Base-by-base conservation (phyloP, 768 basidiomycete species). In the Pluteus cervinus region DNA sequence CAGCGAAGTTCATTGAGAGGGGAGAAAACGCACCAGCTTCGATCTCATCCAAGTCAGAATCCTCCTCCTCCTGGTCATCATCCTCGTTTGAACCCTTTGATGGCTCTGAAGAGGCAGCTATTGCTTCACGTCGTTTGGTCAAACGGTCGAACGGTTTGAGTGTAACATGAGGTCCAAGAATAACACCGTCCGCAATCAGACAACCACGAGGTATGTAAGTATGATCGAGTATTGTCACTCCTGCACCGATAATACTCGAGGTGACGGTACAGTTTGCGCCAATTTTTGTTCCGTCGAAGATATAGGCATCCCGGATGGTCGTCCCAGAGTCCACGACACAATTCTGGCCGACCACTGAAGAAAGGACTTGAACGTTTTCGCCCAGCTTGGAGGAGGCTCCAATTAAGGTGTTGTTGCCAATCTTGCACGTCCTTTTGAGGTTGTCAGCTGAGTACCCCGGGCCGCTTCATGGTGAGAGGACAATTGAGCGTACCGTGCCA, bases 331-430 rank as follows among this genome's bases (percentile, higher is more conserved):
- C 89, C 43, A 99, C 78, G 35, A 62, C 63, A 50, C 86, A 89
- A 41, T 77, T 68, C 26, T 69, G 68, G 7, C 92, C 92, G 40
- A 97, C 75, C 28, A 91, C 86, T 4, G 89, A 91, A 2, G 78
- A 66, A 5, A 58, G 57, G 39, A 97, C 67, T 39, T 75, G 66
- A 2, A 77, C 80, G 46, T 80, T 71, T 36, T 86, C 83, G 30
- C 64, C 63, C 23, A 96, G 69, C 24, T 69, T 72, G 15, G 81
- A 77, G 10, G 71, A 72, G 7, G 87, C 73, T n/a, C 92, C 96
- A 42, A 99, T 81, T 40, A 98, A 75, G 16, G 81, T 79, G 57
- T 87, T 80, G 48, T 78, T 73, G 16, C 87, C 85, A 31, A 93
- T 72, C 52, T 79, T 83, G 54, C 84, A 86, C 8, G 88, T 89